Evolutionary conservation across 2,329 filamentous ascomycete species (phyloP), one percentile per base, ranked within the genome.

Genomic region (Ophiostoma sp.): DNA sequence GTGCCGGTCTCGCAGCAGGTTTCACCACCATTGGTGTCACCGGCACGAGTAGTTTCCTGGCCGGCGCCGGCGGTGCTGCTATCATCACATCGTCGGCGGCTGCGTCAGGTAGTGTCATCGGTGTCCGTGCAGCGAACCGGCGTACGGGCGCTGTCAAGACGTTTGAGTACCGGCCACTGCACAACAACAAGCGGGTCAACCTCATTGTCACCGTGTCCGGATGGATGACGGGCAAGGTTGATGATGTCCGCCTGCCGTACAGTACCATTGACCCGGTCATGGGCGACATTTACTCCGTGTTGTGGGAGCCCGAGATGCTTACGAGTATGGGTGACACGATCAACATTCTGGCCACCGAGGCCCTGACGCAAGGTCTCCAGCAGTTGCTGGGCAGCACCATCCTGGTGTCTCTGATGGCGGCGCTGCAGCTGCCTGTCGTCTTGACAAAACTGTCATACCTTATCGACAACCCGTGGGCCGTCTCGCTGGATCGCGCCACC

Each of bases 301-400:
- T 97, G 74, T 99, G 96, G 95, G 96, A 99, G 82, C 97, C 96
- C 2, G 96, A 99, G 80, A 97, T 99, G 95, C 87, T 99, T 80
- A 92, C 90, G 78, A 97, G 94, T 82, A 99, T 98, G 91, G 96
- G 96, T 88, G 93, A 96, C 80, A 99, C 96, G 63, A 98, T 99
- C 79, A 98, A 98, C 79, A 98, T 99, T 82, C 85, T 99, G 76
- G 96, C 96, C 73, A 99, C 96, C 45, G 96, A 99, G 89, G 96
- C 96, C 78, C 89, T 99, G 75, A 98, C 96, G 0, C 94, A 97
- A 87, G 95, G 95, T 76, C 88, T 99, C 39, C 96, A 99, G 84
- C 96, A 98, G 87, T 90, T 98, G 8, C 87, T 99, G 15, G 96
- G 93, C 59, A 96, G 90, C 79, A 98, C 96, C 0, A 91, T 99